Percentiles rank a stretch among this genome's conserved stretches.
Conservation (phyloP, 2,329 filamentous ascomycete species). For the Microsporum ferrugineum region DNA sequence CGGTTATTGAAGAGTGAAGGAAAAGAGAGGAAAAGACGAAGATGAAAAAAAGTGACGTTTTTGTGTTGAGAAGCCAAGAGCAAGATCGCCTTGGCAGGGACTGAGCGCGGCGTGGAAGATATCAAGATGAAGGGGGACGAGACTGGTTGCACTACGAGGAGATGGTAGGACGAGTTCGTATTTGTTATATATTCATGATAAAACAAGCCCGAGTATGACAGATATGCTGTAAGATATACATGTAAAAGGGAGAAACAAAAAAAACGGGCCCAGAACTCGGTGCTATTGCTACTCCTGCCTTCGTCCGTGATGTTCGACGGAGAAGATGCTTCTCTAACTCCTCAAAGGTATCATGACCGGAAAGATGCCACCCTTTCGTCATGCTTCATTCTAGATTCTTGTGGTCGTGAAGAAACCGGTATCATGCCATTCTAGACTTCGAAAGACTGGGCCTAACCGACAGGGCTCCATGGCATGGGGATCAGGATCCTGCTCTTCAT, state of each 20-base stretch:
- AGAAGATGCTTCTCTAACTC: background rate
- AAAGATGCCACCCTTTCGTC: background rate
- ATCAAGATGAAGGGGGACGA: background rate
- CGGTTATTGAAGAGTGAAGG: background rate
- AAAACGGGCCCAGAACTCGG: background rate
- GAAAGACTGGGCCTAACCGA: constrained; percentile 46
- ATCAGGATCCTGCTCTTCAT: constrained; percentile 94
- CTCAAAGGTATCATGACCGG: background rate
- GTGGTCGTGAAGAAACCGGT: background rate
- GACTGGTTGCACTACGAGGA: background rate
- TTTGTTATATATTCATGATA: background rate
- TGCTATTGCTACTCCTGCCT: background rate
- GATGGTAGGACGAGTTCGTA: background rate
- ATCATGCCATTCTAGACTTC: background rate
- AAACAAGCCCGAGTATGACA: background rate
- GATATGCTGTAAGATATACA: background rate
- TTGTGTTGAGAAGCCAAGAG: background rate
- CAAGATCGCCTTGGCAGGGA: background rate
- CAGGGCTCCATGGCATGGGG: constrained; percentile 92
- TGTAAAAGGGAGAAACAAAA: background rate
- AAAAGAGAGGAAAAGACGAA: background rate
- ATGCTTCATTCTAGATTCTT: background rate
- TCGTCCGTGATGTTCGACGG: background rate
- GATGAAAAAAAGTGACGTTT: background rate
- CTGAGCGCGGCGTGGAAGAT: background rate